Conservation (phyloP, 176 grass and related monocot genomes). For the Cenchrus fungigraminus region DNA sequence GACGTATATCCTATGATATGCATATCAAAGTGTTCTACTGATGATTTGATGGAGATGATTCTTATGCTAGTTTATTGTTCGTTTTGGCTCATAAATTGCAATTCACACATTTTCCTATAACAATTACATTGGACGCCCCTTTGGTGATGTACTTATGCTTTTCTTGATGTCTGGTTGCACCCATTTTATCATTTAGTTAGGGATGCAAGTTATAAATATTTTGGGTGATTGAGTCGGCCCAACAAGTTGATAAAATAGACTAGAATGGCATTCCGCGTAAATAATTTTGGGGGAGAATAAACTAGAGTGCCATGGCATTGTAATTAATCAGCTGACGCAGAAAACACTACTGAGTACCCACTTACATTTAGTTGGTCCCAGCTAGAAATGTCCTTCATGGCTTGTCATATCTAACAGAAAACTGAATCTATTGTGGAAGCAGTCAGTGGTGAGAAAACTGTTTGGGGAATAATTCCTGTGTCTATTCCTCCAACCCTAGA, state of each 20-base stretch:
- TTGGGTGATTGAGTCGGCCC: too few species aligned
- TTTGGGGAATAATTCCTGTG: too few species aligned
- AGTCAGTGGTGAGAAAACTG: not conserved
- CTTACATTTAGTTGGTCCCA: not conserved
- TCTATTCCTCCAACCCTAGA: too few species aligned
- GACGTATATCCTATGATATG: not conserved
- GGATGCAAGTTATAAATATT: too few species aligned
- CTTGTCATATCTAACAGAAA: not conserved
- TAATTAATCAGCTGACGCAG: too few species aligned
- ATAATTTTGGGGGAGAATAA: too few species aligned
- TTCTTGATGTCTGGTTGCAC: not conserved
- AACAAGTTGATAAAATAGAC: too few species aligned
- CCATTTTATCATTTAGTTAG: not conserved
- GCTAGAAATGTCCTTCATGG: slow-evolving; percentile 18
- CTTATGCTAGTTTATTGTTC: not conserved
- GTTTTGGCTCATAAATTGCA: not conserved
- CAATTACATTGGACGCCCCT: not conserved
- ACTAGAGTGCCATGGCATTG: too few species aligned
- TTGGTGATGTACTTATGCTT: not conserved
- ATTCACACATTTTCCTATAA: not conserved
- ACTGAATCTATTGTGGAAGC: slow-evolving; percentile 5
- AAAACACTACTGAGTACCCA: too few species aligned
- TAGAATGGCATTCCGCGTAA: too few species aligned
- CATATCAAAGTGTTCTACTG: slow-evolving; percentile 11
- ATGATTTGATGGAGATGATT: slow-evolving; percentile 4